These are phyloP conservation scores for Microbotryomycetes sp. DNA, from an alignment of 1,284 basidiomycete species.

Conservation along the genomic window DNA sequence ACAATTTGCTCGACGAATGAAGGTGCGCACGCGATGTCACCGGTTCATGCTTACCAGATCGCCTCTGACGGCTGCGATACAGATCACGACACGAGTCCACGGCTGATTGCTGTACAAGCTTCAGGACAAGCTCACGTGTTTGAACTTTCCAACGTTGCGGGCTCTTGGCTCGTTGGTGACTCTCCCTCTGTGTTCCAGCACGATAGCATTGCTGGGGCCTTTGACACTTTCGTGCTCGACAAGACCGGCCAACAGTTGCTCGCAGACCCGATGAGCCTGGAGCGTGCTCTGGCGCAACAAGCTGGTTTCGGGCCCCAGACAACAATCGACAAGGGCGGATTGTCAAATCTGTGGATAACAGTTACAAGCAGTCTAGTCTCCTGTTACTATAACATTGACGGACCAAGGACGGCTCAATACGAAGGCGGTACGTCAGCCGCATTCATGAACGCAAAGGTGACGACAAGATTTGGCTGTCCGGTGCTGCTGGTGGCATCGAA, in stretches of 20 bases:
- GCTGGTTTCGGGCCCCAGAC: constrained; percentile 29
- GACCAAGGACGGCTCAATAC: constrained; percentile 28
- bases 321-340: constrained; percentile 35
- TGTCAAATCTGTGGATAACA: constrained; percentile 46
- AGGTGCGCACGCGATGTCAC: constrained; percentile 44
- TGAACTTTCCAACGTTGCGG: constrained; percentile 17
- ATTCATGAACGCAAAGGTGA: constrained; percentile 14
- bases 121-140: constrained; percentile 48
- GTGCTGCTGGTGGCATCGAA: constrained; percentile 20
- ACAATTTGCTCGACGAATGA: constrained; percentile 52
- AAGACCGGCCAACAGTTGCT: constrained; percentile 7
- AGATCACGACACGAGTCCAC: constrained; percentile 42
- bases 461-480: constrained; percentile 10
- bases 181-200: constrained; percentile 7
- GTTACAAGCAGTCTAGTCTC: constrained; percentile 39
- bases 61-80: not conserved
- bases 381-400: constrained; percentile 43
- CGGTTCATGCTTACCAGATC: not conserved
- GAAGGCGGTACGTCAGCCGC: constrained; percentile 8
- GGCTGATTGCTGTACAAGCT: constrained; percentile 55
- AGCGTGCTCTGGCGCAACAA: constrained; percentile 28
- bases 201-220: constrained; percentile 11
- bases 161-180: constrained; percentile 15
- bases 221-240: constrained; percentile 23
- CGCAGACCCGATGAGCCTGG: constrained; percentile 34